Evolutionary conservation across 805 yeast species (phyloP).

Genomic region (Vanderwaltozyma verrucispora): DNA sequence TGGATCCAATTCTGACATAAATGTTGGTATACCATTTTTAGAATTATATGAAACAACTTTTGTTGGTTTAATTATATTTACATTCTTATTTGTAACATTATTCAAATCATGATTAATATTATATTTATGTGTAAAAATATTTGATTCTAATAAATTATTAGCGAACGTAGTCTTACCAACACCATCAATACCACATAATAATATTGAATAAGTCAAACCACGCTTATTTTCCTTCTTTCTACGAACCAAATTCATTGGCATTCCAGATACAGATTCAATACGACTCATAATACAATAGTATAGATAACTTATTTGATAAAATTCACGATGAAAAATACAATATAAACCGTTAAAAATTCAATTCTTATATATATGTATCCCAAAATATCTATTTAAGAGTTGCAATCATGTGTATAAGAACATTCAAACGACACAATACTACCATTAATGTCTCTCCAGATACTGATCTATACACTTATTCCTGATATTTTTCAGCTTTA

Average conservation of each 20-base stretch:
- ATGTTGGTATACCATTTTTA: conserved; percentile 48
- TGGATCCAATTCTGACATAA: conserved; percentile 55
- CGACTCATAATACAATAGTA: background rate
- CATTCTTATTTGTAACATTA: conserved; percentile 12
- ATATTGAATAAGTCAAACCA: conserved; percentile 62
- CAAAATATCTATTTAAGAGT: no score
- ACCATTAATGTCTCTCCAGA: no score
- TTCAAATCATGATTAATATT: conserved; percentile 26
- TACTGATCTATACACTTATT: no score
- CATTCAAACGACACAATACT: no score
- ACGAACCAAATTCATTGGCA: conserved; percentile 23
- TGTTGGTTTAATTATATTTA: conserved; percentile 23
- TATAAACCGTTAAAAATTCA: no score
- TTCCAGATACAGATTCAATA: background rate
- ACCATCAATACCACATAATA: conserved; percentile 66
- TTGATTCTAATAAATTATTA: conserved; percentile 54
- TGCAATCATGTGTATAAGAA: no score
- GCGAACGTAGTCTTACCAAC: conserved; percentile 72
- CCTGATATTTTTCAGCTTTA: no score
- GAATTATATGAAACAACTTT: conserved; percentile 46
- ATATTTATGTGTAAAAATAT: conserved; percentile 50
- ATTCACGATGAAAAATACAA: no score
- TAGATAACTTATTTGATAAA: no score
- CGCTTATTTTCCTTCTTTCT: conserved; percentile 60
- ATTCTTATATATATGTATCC: no score